Percentiles rank a stretch among this genome's conserved stretches.
These are phyloP conservation scores for Aspergillus clavatus DNA, from an alignment of 2,329 filamentous ascomycete genomes.

Conservation along the genomic window DNA sequence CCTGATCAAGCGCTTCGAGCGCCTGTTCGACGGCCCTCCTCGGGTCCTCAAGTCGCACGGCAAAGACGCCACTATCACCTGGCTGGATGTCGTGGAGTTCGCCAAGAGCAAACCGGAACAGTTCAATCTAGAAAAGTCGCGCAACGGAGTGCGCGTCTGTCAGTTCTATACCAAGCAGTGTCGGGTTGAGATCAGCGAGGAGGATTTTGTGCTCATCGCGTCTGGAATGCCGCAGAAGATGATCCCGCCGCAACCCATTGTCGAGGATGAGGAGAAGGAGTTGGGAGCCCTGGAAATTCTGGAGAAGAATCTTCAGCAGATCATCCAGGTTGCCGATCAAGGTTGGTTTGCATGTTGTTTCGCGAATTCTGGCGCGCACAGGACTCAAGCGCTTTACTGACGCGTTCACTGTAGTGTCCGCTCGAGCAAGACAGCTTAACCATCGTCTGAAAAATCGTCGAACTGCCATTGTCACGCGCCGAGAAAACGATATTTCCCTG, in stretches of 20 bases:
- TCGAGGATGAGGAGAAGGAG: constrained; percentile 83
- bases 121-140: constrained; percentile 65
- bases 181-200: constrained; percentile 78
- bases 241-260: constrained; percentile 73
- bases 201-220: constrained; percentile 79
- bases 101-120: constrained; percentile 74
- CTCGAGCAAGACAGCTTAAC: constrained; percentile 70
- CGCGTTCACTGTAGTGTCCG: constrained; percentile 49
- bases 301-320: constrained; percentile 68
- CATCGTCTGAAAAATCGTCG: constrained; percentile 72
- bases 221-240: constrained; percentile 78
- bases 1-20: constrained; percentile 78
- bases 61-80: constrained; percentile 63
- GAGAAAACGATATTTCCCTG: constrained; percentile 43
- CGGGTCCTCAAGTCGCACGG: constrained; percentile 59
- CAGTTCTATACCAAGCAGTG: constrained; percentile 78
- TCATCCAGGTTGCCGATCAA: constrained; percentile 78
- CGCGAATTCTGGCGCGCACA: neutral
- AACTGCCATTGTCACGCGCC: constrained; percentile 64
- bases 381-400: neutral
- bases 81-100: constrained; percentile 82
- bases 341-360: constrained; percentile 38
- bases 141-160: constrained; percentile 67
- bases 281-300: constrained; percentile 77
- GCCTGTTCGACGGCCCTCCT: constrained; percentile 77